Evolutionary conservation across 169 alveolate species (phyloP).

Genomic region (Miamiensis avidus): DNA sequence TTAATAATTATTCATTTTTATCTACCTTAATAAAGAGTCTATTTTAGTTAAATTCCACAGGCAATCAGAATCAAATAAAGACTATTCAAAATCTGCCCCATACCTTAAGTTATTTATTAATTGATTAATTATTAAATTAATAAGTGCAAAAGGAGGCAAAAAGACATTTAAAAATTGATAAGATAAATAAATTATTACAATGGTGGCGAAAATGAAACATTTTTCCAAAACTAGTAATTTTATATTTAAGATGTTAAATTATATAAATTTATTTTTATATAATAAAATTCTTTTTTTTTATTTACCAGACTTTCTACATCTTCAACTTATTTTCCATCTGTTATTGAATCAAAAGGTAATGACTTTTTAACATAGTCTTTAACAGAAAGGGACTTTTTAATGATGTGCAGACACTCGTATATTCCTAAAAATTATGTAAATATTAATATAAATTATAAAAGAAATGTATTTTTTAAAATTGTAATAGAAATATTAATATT

Average conservation of each 20-base stretch:
- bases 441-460: too few relatives aligned
- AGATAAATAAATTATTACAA: too few relatives aligned
- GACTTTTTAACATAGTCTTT: slow-evolving; percentile 51
- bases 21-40: not conserved
- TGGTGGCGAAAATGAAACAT: slow-evolving; percentile 69
- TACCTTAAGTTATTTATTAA: too few relatives aligned
- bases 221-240: slow-evolving; percentile 64
- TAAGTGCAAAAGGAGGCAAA: too few relatives aligned
- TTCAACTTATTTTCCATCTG: slow-evolving; percentile 31
- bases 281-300: too few relatives aligned
- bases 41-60: not conserved
- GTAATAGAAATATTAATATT: not conserved
- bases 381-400: slow-evolving; percentile 54
- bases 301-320: slow-evolving; percentile 58
- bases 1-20: not conserved
- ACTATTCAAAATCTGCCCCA: not conserved
- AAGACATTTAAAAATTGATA: too few relatives aligned
- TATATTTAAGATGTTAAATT: not conserved
- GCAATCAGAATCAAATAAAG: not conserved
- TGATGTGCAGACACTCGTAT: slow-evolving; percentile 61
- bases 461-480: not conserved
- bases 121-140: too few relatives aligned
- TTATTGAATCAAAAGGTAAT: slow-evolving; percentile 28
- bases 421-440: slow-evolving; percentile 35
- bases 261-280: too few relatives aligned